Evolutionary conservation across 306 rosid genomes (phyloP), one percentile per base, ranked within the genome.

Genomic region (Glycine latifolia): DNA sequence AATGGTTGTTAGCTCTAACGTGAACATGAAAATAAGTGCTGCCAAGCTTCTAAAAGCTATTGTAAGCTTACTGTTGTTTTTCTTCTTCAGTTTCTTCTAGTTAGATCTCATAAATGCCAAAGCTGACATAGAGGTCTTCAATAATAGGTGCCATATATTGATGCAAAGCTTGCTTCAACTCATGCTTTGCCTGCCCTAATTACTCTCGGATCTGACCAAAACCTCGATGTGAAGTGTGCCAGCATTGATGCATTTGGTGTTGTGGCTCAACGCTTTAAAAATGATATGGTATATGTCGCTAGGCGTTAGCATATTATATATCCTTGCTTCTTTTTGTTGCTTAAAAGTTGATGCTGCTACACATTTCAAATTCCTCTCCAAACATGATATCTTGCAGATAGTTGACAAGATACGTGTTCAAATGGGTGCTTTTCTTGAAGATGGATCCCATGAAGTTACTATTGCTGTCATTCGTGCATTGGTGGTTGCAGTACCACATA

Each of bases 401-500:
- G 94, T 95, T 70, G 99, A 95, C 75, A 93, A 95, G 88, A 93
- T 95, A 88, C 92, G 98, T 16, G 93, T 93, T 82, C 99, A 95
- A 89, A 93, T 95, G 97, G 97, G 93, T 85, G 99, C 99, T 82
- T 95, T 95, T 83, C 91, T 95, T 71, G 99, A 95, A 84, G 99
- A 95, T 89, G 98, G 99, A 81, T 93, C 98, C 74, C 99, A 95
- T 80, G 99, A 95, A 91, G 95, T 92, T 62, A 86, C 92, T 13
- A 66, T 93, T 73, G 97, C 96, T 58, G 99, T 86, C 53, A 86
- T 95, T 85, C 98, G 92, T 81, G 96, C 99, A 7, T 78, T 95
- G 86, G 90, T 91, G 76, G 87, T 93, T 84, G 96, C 99, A 72
- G 89, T 91, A 73, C 99, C 99, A 7, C 93, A 90, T 71, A 91